These are phyloP conservation scores for Heterobasidion occidentale DNA, from an alignment of 1,284 basidiomycete species.

Conservation along the genomic window DNA sequence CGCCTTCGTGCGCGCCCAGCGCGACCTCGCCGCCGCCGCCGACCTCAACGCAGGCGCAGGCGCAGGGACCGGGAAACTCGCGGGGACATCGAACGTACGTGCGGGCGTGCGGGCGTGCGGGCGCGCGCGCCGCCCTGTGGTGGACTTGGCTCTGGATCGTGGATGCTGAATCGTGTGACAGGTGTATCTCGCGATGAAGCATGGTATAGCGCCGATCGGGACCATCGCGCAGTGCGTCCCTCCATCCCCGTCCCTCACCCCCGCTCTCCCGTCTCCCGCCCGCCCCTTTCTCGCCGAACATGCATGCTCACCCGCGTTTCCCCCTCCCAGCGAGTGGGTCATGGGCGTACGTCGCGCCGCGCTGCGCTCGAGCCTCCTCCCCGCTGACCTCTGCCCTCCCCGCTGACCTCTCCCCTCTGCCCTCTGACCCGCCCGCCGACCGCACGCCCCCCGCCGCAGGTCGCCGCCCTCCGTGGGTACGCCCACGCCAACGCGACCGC, in stretches of 20 bases:
- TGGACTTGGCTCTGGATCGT: not conserved
- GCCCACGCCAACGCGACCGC: constrained; percentile 66
- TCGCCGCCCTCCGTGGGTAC: constrained; percentile 81
- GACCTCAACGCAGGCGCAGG: no score
- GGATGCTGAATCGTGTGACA: constrained; percentile 20
- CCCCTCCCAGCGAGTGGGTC: constrained; percentile 74
- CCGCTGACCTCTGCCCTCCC: not conserved
- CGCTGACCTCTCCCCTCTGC: not conserved
- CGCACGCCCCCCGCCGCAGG: constrained; percentile 35
- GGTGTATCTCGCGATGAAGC: constrained; percentile 77
- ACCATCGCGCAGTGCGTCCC: constrained; percentile 83
- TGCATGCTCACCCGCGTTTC: not conserved
- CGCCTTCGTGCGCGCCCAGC: constrained; percentile 58
- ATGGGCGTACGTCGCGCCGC: constrained; percentile 64
- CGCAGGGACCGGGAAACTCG: constrained; percentile 59
- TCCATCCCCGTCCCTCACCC: not conserved
- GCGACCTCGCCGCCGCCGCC: constrained; percentile 32
- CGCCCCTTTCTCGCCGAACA: no score
- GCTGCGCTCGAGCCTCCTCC: not conserved
- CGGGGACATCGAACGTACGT: constrained; percentile 84
- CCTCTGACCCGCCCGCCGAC: not conserved
- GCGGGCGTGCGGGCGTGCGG: not conserved
- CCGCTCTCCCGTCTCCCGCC: not conserved
- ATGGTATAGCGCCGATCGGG: constrained; percentile 63
- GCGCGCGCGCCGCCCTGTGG: not conserved